Evolutionary conservation across 2,329 filamentous ascomycete genomes (phyloP).

Genomic region (Mycocentrospora acerina): DNA sequence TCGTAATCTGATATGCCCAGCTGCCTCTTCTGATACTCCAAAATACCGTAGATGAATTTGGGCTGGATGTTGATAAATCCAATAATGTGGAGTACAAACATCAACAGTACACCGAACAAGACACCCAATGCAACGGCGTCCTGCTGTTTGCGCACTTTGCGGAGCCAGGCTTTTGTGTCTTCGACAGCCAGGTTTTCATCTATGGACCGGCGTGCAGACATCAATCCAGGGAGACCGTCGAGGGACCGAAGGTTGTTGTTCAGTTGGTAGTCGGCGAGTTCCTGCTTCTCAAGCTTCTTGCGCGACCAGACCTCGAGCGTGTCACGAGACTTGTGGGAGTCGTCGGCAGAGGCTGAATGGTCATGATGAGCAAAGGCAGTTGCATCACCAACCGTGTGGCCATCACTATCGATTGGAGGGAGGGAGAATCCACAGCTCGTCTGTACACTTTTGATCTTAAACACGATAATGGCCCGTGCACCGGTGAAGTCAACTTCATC

Average conservation of each 20-base stretch:
- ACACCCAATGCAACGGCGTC: slow-evolving; percentile 23
- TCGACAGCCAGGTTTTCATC: slow-evolving; percentile 50
- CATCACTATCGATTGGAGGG: slow-evolving; percentile 48
- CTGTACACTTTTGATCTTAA: slow-evolving; percentile 64
- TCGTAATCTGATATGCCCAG: slow-evolving; percentile 18
- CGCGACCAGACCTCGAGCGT: slow-evolving; percentile 57
- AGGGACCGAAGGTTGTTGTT: slow-evolving; percentile 51
- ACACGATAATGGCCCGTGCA: slow-evolving; percentile 58
- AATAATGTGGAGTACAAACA: slow-evolving; percentile 20
- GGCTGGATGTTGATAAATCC: slow-evolving; percentile 17
- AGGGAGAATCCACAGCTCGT: slow-evolving; percentile 68
- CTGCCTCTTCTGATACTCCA: slow-evolving; percentile 27
- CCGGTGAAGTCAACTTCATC: slow-evolving; percentile 27
- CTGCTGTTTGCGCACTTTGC: slow-evolving; percentile 26
- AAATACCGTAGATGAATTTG: slow-evolving; percentile 19
- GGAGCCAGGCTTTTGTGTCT: slow-evolving; percentile 38
- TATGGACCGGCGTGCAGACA: slow-evolving; percentile 51
- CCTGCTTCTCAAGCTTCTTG: slow-evolving; percentile 53
- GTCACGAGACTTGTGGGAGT: slow-evolving; percentile 46
- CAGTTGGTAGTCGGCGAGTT: slow-evolving; percentile 58
- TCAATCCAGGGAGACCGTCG: slow-evolving; percentile 26
- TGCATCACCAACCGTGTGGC: slow-evolving; percentile 14
- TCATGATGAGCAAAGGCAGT: slow-evolving; percentile 24
- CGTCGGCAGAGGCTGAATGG: slow-evolving; percentile 8
- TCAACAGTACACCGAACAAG: slow-evolving; percentile 19